Base-by-base conservation (phyloP, 495 filamentous ascomycete species). In the Aspergillus asperescens region DNA sequence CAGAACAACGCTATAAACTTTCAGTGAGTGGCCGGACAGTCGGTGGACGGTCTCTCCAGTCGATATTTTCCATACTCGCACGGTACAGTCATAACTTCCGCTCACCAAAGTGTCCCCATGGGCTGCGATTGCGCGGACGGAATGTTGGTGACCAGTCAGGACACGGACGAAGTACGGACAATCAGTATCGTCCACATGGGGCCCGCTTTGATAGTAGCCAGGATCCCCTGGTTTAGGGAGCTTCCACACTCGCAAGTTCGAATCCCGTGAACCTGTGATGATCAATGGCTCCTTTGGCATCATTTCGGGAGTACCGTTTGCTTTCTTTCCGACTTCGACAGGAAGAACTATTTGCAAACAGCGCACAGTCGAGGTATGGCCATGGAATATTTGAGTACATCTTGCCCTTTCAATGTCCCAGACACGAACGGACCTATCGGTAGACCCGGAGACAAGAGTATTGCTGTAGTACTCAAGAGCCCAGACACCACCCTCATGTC, bases 401-500 rank as follows among this genome's bases (percentile, higher is more conserved):
- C 83, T 79, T 19, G 90, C 91, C 56, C 82, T 84, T 61, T 91
- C 85, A 56, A 99, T 97, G 66, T 99, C 91, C 93, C 93, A 99
- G 3, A 99, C 90, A 23, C 93, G 81, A 22, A 99, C 94, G 5
- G 93, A 90, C 23, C 93, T 81, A 69, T 99, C 93, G 0, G 93
- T 99, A 18, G 91, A 96, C 10, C 94, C 93, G 27, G 93, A 99
- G 3, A 99, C 93, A 18, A 99, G 72, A 10, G 86, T 89, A 61
- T 97, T 96, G 44, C 90, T 92, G 56, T 95, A 82, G 61, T 99
- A 97, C 61, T 99, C 90, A 25, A 99, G 76, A 40, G 93, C 93
- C 93, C 93, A 99, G 5, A 99, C 93, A 38, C 93, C 93, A 38
- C 93, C 93, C 61, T 99, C 94, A 63, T 99, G 93, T 16, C 93